These are phyloP conservation scores for Nigrospora sphaerica DNA, from an alignment of 2,329 filamentous ascomycete species.

Conservation along the genomic window DNA sequence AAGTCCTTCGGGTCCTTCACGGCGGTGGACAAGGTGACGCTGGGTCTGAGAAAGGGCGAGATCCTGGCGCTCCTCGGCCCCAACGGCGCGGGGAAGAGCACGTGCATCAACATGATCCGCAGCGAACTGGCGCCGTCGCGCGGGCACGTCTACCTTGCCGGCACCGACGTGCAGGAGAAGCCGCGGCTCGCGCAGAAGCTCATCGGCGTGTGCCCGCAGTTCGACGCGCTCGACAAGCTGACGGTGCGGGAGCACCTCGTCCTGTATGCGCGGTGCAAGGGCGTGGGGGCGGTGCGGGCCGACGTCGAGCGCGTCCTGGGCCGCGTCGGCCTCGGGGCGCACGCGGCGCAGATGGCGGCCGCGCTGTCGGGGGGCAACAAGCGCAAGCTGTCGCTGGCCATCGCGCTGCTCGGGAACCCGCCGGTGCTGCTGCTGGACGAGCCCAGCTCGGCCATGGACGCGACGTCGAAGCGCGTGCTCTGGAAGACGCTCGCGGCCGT, in stretches of 20 bases:
- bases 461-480: conserved; percentile 64
- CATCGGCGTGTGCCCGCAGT: conserved; percentile 69
- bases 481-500: conserved; percentile 65
- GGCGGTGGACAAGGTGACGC: conserved; percentile 65
- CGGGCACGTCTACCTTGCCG: conserved; percentile 63
- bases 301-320: conserved; percentile 60
- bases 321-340: conserved; percentile 58
- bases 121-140: conserved; percentile 62
- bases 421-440: conserved; percentile 70
- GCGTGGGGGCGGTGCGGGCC: conserved; percentile 52
- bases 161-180: conserved; percentile 55
- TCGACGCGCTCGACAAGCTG: conserved; percentile 68
- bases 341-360: conserved; percentile 55
- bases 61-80: conserved; percentile 71
- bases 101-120: conserved; percentile 63
- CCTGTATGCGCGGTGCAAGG: conserved; percentile 67
- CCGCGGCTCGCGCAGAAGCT: conserved; percentile 56
- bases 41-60: conserved; percentile 60
- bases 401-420: conserved; percentile 70
- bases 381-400: conserved; percentile 65
- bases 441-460: conserved; percentile 70
- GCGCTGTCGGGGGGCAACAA: conserved; percentile 72
- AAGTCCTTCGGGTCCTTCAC: conserved; percentile 56
- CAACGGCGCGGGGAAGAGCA: conserved; percentile 72
- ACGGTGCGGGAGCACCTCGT: conserved; percentile 64